A percentile compares a stretch with the other conserved stretches of the same genome.
These are phyloP conservation scores for Nicotiana paniculata DNA, from an alignment of 257 asterid genomes.

Conservation along the genomic window DNA sequence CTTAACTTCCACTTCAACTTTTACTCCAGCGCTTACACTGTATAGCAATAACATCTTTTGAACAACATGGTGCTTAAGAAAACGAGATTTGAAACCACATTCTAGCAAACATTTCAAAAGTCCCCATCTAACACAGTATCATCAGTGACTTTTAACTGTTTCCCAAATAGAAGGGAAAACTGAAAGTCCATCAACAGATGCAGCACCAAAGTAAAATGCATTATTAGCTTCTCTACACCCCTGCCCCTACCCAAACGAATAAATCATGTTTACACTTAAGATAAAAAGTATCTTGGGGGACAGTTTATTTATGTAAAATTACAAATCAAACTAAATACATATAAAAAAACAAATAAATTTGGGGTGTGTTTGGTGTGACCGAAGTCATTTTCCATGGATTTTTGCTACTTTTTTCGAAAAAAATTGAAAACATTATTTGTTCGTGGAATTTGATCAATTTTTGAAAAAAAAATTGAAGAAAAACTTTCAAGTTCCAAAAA, in stretches of 20 bases:
- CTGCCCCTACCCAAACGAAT: neutral
- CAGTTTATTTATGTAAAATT: neutral
- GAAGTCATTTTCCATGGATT: too few species aligned
- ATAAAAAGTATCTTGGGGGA: neutral
- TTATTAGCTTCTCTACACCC: neutral
- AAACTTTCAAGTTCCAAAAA: too few species aligned
- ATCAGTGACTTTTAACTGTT: neutral
- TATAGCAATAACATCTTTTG: conserved; percentile 26
- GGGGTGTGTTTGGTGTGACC: too few species aligned
- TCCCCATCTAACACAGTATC: neutral
- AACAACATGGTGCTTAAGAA: conserved; percentile 27
- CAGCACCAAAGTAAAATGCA: neutral
- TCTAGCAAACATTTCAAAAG: conserved; percentile 2
- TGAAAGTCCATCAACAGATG: neutral
- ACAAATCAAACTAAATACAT: neutral
- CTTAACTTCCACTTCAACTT: conserved; percentile 40
- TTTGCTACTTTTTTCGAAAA: too few species aligned
- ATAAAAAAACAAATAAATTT: neutral
- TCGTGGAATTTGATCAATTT: too few species aligned
- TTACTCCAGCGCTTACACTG: conserved; percentile 40
- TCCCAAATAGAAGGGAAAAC: neutral
- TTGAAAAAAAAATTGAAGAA: too few species aligned
- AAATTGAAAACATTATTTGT: too few species aligned
- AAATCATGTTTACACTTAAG: neutral
- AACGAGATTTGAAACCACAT: conserved; percentile 23